Evolutionary conservation across 768 basidiomycete genomes (phyloP).

Genomic region (Macrolepiota dolichaula): DNA sequence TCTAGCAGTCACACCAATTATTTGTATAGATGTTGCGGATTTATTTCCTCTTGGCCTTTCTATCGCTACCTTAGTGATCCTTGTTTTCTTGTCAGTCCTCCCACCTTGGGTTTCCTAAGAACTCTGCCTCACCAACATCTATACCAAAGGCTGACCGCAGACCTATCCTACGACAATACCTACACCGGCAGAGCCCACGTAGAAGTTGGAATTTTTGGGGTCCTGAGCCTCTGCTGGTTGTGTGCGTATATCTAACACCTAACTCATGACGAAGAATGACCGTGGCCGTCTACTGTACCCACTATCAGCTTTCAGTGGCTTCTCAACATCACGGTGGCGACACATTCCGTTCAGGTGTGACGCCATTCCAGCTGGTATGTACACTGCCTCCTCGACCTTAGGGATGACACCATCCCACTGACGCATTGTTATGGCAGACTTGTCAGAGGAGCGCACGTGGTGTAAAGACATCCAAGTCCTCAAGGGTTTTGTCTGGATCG

Average conservation of each 20-base stretch:
- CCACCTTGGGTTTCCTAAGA: neutral
- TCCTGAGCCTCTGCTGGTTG: constrained; percentile 52
- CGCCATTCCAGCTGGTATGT: constrained; percentile 41
- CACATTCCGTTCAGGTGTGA: constrained; percentile 44
- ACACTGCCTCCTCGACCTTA: constrained; percentile 6
- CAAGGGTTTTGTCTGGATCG: constrained; percentile 57
- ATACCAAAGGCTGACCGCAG: constrained; percentile 35
- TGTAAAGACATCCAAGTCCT: constrained; percentile 53
- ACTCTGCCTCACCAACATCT: neutral
- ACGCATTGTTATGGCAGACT: constrained; percentile 24
- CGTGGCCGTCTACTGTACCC: neutral
- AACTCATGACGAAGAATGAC: neutral
- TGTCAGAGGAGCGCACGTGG: constrained; percentile 44
- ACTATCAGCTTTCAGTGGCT: constrained; percentile 48
- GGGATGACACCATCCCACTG: no score
- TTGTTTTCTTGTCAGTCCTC: constrained; percentile 37
- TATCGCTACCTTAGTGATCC: constrained; percentile 43
- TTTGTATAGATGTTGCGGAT: constrained; percentile 47
- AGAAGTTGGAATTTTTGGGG: constrained; percentile 41
- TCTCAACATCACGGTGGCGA: constrained; percentile 58
- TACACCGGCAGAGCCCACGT: constrained; percentile 45
- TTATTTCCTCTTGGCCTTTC: constrained; percentile 60
- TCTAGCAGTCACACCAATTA: neutral
- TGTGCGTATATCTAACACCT: constrained; percentile 28
- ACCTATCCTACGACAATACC: constrained; percentile 36